Base-by-base conservation (phyloP, 768 basidiomycete genomes). In the Xerocomellus intermedius region DNA sequence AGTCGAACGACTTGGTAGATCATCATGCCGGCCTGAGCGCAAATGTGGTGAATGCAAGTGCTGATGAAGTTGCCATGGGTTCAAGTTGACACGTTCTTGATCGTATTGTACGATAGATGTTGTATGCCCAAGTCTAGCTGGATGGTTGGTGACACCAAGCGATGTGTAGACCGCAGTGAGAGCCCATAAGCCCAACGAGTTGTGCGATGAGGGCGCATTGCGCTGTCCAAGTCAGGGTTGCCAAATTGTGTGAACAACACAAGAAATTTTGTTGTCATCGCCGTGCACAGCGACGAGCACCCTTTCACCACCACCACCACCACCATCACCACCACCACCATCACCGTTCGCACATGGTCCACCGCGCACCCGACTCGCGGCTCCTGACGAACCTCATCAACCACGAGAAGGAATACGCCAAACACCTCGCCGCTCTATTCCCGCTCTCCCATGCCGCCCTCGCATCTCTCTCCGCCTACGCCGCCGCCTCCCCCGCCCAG, bases 401-500 rank as follows among this genome's bases (percentile, higher is more conserved):
- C 7, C 79, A 83, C 57, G 89, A 91, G 69, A 89, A 87, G 64
- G 86, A 87, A 35, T 87, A 88, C 64, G 72, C 81, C 2, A 85
- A 83, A 59, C 80, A 85, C 9, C 75, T 91, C 28, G 62, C 66
- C n/a, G 58, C 74, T 19, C 75, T 89, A 38, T 75, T 91, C 22
- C 80, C 82, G 44, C 64, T 79, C 26, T 86, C 85, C 12, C 79
- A 82, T 58, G 69, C 82, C 0, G 83, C 87, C 1, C 74, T 86
- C 28, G 79, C 85, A 8, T 82, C 84, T 2, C 81, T 89, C 53
- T 79, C 84, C 19, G 88, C 89, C 1, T 93, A 87, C 68, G 87
- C 89, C 4, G 77, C 86, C 10, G 9, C 43, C 1, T 56, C 62
- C 3, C 59, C 56, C 2, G 58, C 69, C 5, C 58, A 57, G 26